Conservation (phyloP, 2,329 filamentous ascomycete genomes). For the Penicillium sclerotigenum region DNA sequence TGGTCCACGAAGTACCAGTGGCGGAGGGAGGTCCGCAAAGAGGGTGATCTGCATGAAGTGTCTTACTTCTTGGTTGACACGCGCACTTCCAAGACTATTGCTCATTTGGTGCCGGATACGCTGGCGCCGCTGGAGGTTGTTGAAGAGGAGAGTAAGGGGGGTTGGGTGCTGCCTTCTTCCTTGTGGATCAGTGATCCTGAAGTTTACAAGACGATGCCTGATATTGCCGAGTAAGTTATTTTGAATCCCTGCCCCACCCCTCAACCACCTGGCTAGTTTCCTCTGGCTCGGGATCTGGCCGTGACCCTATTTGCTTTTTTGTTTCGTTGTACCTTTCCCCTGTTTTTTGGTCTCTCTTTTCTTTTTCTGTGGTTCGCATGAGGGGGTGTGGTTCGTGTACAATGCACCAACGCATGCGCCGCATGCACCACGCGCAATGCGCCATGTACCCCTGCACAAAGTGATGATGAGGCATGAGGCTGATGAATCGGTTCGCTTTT, state of each 20-base stretch:
- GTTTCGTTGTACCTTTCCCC: background rate
- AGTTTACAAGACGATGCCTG: constrained; percentile 66
- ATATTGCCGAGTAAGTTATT: constrained; percentile 77
- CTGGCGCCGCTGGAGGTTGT: constrained; percentile 67
- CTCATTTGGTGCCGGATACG: constrained; percentile 79
- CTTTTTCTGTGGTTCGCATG: background rate
- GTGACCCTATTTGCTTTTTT: constrained; percentile 1
- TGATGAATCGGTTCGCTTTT: constrained; percentile 1
- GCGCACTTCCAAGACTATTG: constrained; percentile 63
- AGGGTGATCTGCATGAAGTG: constrained; percentile 60
- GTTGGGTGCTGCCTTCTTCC: constrained; percentile 86
- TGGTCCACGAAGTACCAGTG: constrained; percentile 85
- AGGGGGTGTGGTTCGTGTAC: constrained; percentile 1
- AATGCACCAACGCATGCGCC: constrained; percentile 5
- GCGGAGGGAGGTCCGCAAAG: constrained; percentile 69
- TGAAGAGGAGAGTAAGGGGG: constrained; percentile 73
- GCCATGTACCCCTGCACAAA: background rate
- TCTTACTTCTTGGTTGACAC: constrained; percentile 77
- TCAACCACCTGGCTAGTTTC: background rate
- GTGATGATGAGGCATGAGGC: constrained; percentile 2
- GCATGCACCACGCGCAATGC: background rate
- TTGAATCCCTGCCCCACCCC: background rate
- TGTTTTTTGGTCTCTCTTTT: background rate
- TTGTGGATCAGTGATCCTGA: constrained; percentile 81
- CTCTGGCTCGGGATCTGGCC: background rate